phyloP scores from a whole-genome alignment of 257 asterid species.

The Fraxinus cuspidata region DNA sequence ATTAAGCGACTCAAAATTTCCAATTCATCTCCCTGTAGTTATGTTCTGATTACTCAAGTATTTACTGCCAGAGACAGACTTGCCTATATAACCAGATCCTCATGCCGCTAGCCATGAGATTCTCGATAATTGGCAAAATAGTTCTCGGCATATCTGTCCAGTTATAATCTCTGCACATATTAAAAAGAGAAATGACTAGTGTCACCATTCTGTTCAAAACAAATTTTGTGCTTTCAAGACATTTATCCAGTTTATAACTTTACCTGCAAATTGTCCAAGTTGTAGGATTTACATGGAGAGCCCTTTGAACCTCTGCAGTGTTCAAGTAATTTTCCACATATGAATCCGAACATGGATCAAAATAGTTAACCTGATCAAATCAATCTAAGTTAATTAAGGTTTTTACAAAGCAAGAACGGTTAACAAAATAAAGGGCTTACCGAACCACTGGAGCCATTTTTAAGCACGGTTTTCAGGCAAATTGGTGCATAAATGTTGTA shows the following conservation, averaged over 20 bases:
- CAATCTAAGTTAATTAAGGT: neutral
- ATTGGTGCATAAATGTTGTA: constrained; percentile 32
- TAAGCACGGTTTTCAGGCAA: constrained; percentile 21
- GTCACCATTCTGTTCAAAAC: constrained; percentile 20
- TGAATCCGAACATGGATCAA: constrained; percentile 39
- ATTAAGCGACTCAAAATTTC: too few relatives aligned
- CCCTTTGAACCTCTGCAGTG: constrained; percentile 32
- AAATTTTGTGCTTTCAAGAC: too few relatives aligned
- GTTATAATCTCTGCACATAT: constrained; percentile 4
- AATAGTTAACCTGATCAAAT: constrained; percentile 24
- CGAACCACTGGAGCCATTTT: constrained; percentile 27
- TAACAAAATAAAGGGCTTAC: constrained; percentile 15
- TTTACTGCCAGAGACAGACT: neutral
- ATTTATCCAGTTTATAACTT: neutral
- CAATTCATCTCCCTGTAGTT: too few relatives aligned
- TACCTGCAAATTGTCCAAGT: constrained; percentile 27
- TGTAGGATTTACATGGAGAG: constrained; percentile 43
- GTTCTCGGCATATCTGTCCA: constrained; percentile 35
- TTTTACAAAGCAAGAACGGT: neutral
- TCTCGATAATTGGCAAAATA: constrained; percentile 34
- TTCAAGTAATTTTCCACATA: constrained; percentile 33
- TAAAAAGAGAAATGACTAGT: too few relatives aligned
- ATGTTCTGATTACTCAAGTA: too few relatives aligned
- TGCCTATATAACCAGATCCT: constrained; percentile 44
- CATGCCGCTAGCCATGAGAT: constrained; percentile 33